A percentile compares a stretch with the other conserved stretches of the same genome.
Evolutionary conservation across 148 eudicot species (phyloP).

Genomic region (Limonium bicolor): DNA sequence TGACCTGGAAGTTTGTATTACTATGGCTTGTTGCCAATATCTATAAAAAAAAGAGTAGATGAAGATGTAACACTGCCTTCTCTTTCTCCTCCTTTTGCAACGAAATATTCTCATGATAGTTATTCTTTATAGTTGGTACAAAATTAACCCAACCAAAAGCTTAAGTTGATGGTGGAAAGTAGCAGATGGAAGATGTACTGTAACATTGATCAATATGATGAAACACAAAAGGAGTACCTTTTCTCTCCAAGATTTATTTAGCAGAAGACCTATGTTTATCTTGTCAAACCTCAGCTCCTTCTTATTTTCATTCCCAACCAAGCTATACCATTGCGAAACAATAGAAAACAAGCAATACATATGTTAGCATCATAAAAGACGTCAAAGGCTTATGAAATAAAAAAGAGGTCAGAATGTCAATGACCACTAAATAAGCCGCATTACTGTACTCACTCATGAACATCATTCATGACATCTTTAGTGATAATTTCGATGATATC

Average conservation of each 20-base stretch:
- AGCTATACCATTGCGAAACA: slow-evolving; percentile 12
- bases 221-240: slow-evolving; percentile 29
- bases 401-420: neutral
- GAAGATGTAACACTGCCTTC: too few species aligned
- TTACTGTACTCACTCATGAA: slow-evolving; percentile 36
- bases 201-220: neutral
- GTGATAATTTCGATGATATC: slow-evolving; percentile 85
- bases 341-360: neutral
- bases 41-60: too few species aligned
- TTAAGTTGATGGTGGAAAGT: neutral
- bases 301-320: slow-evolving; percentile 21
- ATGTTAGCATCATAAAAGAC: neutral
- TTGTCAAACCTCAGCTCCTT: slow-evolving; percentile 69
- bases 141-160: neutral
- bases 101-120: too few species aligned
- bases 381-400: neutral
- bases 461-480: slow-evolving; percentile 66
- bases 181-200: neutral
- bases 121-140: too few species aligned
- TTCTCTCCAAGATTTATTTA: slow-evolving; percentile 57
- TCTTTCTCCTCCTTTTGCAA: too few species aligned
- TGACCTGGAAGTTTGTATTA: too few species aligned
- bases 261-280: slow-evolving; percentile 34
- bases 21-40: too few species aligned
- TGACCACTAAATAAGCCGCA: neutral